These are phyloP conservation scores for Yamadazyma scolyti DNA, from an alignment of 805 yeast genomes.

Conservation along the genomic window DNA sequence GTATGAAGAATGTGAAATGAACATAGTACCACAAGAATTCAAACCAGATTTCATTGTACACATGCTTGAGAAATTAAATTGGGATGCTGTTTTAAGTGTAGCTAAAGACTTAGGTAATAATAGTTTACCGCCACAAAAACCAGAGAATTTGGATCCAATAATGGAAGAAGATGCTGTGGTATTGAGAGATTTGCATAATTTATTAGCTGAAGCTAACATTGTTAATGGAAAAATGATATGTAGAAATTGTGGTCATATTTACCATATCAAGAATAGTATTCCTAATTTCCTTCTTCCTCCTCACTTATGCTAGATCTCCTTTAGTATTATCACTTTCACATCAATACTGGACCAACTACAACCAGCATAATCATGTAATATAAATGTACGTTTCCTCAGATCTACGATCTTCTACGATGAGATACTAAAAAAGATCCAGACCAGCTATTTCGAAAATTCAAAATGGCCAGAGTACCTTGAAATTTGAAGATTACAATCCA, in stretches of 20 bases:
- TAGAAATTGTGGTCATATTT: constrained; percentile 78
- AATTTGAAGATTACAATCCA: no score
- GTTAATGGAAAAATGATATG: constrained; percentile 88
- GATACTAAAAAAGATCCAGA: no score
- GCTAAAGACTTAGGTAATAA: constrained; percentile 67
- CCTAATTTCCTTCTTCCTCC: constrained; percentile 95
- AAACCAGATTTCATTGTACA: constrained; percentile 75
- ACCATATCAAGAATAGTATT: constrained; percentile 86
- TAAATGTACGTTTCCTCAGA: no score
- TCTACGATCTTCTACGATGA: no score
- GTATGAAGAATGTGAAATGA: constrained; percentile 61
- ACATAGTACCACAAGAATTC: constrained; percentile 62
- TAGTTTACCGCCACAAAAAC: constrained; percentile 57
- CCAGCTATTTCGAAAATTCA: no score
- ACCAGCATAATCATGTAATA: no score
- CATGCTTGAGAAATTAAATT: constrained; percentile 78
- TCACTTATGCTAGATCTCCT: constrained; percentile 65
- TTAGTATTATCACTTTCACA: no score
- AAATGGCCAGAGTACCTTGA: no score
- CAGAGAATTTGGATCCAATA: constrained; percentile 51
- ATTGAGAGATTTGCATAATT: constrained; percentile 69
- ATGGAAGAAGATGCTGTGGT: constrained; percentile 51
- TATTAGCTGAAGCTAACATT: constrained; percentile 82
- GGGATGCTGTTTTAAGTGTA: constrained; percentile 79
- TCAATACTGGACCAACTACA: no score